Evolutionary conservation across 495 filamentous ascomycete genomes (phyloP).

Genomic region (Extremus antarcticus): DNA sequence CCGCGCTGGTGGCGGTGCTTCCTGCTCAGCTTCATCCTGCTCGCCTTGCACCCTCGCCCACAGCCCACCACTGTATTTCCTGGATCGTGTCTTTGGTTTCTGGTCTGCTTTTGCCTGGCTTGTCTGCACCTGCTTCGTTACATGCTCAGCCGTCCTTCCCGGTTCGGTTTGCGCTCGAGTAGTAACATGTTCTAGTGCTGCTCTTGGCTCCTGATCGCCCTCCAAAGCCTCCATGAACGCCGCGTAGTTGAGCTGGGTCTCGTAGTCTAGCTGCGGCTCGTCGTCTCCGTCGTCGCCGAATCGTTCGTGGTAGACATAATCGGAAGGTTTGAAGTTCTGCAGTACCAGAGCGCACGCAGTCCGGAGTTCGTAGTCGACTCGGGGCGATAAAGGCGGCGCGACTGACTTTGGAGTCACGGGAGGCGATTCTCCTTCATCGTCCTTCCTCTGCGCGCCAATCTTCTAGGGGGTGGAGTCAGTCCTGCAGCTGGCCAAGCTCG

Average conservation of each 20-base stretch:
- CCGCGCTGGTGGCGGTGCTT: not conserved
- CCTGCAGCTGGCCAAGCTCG: not conserved
- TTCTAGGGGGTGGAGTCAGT: constrained; percentile 11
- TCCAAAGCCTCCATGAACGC: constrained; percentile 8
- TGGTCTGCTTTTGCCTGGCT: not conserved
- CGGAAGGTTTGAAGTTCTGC: constrained; percentile 29
- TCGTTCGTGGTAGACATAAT: constrained; percentile 23
- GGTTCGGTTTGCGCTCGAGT: not conserved
- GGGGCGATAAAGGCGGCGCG: constrained; percentile 24
- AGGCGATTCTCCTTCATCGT: constrained; percentile 15
- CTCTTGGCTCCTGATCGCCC: not conserved
- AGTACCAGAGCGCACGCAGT: constrained; percentile 28
- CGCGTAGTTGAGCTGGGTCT: constrained; percentile 22
- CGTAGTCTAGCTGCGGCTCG: not conserved
- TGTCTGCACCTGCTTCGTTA: not conserved
- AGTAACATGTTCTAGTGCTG: not conserved
- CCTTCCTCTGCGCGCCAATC: constrained; percentile 17
- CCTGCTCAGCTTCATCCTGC: not conserved
- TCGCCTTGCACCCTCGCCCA: not conserved
- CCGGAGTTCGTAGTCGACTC: constrained; percentile 27
- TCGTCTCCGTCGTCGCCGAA: constrained; percentile 4
- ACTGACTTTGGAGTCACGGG: constrained; percentile 28
- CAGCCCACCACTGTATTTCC: not conserved
- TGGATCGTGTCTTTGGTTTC: not conserved
- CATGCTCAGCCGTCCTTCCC: not conserved